Evolutionary conservation across 225 moss, liverwort and hornwort genomes (phyloP), one percentile per base, ranked within the genome.

Genomic region (Pseudoscleropodium purum): DNA sequence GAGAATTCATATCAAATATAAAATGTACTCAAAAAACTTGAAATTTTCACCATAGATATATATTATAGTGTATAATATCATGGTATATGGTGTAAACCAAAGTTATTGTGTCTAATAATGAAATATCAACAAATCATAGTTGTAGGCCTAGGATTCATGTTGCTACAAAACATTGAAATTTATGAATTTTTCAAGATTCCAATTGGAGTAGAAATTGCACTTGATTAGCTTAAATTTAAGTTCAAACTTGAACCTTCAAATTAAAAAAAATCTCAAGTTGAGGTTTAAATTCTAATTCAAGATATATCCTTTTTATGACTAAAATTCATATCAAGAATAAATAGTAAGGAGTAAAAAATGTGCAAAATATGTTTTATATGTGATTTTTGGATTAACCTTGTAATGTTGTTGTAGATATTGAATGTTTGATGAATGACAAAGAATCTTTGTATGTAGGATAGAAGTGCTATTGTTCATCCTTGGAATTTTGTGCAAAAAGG

Each of bases 311-410:
- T 25, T 70, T 14, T 39, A 39, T 24, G 4, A 8, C 0, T 24
- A 4, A 25, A 39, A 70, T 25, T 39, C 8, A 39, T 0, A 70
- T 24, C 2, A 39, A 39, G 14, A 39, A 0, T 70, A 39, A 19
- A 4, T n/a, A n/a, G 2, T 69, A n/a, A 13, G 23, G 24, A n/a
- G 4, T 69, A n/a, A 23, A 23, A 69, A 39, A 70, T 39, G 24
- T 14, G 0, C 1, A 11, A 33, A 20, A 11, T 21, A 37, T 3
- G 36, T 18, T 67, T 9, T 5, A 68, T 11, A 0, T 6, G 6
- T 68, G 68, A 68, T 68, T 13, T 13, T 13, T 37, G 37, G 68
- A n/a, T 12, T 12, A n/a, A n/a, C n/a, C n/a, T n/a, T n/a, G n/a
- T n/a, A n/a, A n/a, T n/a, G n/a, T n/a, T n/a, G n/a, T n/a, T n/a